These are phyloP conservation scores for Fusarium concolor DNA, from an alignment of 2,329 filamentous ascomycete species.

Conservation along the genomic window DNA sequence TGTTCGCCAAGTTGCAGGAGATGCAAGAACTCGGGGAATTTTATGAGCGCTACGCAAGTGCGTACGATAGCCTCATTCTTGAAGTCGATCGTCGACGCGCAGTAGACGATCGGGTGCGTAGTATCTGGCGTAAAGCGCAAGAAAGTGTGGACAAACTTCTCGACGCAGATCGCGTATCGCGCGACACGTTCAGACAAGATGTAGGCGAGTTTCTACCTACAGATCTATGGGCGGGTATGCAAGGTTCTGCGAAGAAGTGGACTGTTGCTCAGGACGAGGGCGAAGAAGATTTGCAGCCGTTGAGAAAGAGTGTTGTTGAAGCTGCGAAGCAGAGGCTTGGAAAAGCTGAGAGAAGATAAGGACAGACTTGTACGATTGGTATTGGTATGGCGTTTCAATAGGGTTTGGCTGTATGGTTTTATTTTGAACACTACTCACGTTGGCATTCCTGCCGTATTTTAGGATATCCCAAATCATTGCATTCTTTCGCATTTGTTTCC, in stretches of 20 bases:
- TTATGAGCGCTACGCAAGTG: conserved; percentile 86
- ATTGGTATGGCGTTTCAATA: not conserved
- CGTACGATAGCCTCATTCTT: conserved; percentile 85
- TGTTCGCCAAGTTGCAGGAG: conserved; percentile 77
- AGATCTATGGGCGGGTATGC: conserved; percentile 86
- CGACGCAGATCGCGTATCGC: conserved; percentile 76
- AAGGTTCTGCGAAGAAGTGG: conserved; percentile 66
- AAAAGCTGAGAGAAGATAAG: conserved; percentile 20
- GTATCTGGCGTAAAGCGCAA: conserved; percentile 81
- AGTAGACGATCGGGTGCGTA: conserved; percentile 78
- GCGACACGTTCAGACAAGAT: conserved; percentile 83
- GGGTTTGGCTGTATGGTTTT: not conserved
- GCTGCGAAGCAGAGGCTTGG: conserved; percentile 39
- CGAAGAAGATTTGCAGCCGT: conserved; percentile 21
- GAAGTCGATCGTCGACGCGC: conserved; percentile 82
- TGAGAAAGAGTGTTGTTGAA: conserved; percentile 43
- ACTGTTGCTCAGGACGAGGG: conserved; percentile 55
- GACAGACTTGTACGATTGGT: not conserved
- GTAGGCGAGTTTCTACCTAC: conserved; percentile 88
- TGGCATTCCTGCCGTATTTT: not conserved
- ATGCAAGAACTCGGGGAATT: conserved; percentile 83
- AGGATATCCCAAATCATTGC: not conserved
- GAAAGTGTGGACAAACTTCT: conserved; percentile 81
- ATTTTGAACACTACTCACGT: not conserved
- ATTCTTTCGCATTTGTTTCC: no score